phyloP scores from a whole-genome alignment of 108 stramenopile species.

The Cyclotella choctawhatcheeana region DNA sequence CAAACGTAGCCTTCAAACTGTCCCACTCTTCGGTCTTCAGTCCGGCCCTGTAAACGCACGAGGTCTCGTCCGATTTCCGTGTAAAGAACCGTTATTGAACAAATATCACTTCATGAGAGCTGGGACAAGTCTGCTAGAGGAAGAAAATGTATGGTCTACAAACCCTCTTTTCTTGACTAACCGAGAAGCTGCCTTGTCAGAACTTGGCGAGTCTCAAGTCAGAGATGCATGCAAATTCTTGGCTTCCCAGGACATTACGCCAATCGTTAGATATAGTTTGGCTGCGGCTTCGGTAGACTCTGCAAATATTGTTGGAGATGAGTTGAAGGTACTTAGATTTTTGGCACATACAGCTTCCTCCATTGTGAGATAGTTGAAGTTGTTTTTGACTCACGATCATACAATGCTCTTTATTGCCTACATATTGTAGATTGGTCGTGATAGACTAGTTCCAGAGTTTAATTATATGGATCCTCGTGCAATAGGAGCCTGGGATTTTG shows the following conservation, averaged over 20 bases:
- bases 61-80: constrained; percentile 65
- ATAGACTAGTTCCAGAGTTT: constrained; percentile 82
- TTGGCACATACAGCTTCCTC: too few species aligned
- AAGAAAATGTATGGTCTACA: constrained; percentile 73
- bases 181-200: constrained; percentile 71
- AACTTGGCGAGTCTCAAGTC: constrained; percentile 60
- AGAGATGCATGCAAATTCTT: constrained; percentile 51
- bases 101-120: constrained; percentile 75
- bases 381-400: not conserved
- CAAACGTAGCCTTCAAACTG: not conserved
- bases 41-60: constrained; percentile 19
- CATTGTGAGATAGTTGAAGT: too few species aligned
- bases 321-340: constrained; percentile 49
- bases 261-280: constrained; percentile 67
- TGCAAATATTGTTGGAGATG: constrained; percentile 61
- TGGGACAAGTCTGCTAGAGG: constrained; percentile 68
- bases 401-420: not conserved
- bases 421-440: constrained; percentile 56
- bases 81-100: constrained; percentile 51
- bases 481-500: constrained; percentile 77
- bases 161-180: constrained; percentile 85
- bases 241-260: constrained; percentile 27
- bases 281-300: constrained; percentile 75
- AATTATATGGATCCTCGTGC: constrained; percentile 82
- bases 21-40: not conserved